Evolutionary conservation across 2,329 filamentous ascomycete species (phyloP), one percentile per base, ranked within the genome.

Genomic region (Aspergillus sp.): DNA sequence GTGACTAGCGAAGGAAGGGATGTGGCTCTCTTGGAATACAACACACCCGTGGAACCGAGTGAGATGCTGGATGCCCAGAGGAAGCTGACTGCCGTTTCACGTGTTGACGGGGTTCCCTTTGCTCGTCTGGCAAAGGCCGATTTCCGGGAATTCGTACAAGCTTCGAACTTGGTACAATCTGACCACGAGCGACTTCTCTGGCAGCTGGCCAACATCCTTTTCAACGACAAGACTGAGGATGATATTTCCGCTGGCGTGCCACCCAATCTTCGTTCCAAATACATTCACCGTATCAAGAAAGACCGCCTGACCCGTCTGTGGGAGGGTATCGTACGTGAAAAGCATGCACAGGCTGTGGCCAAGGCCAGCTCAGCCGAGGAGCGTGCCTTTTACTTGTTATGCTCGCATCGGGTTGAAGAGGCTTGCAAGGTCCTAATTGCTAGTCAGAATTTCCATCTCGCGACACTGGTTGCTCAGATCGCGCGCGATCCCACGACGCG

Each of bases 191-290:
- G 70, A n/a, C 64, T 77, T 23, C 87, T 95, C 1, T 99, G 96
- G 95, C 85, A 91, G 62, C 82, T 99, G 38, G 89, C 91, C 1
- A 90, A 90, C 59, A 88, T 97, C 39, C 83, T 99, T 3, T 99
- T 96, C 70, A 92, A 96, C 65, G 82, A 87, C n/a, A 75, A 80
- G 8, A 76, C 80, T 19, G 74, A 81, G 36, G 77, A 81, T 54
- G 77, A 81, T 57, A 78, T 80, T 36, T 80, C 77, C 10, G 71
- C 70, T 3, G 75, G 75, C 38, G 73, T 82, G 21, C 78, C 77
- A 19, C 64, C 70, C 17, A 68, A 76, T 44, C 66, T 81, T 53
- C 73, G 74, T 41, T 58, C 72, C 1, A 73, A 77, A 41, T 81
- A 75, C 56, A 66, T 72, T 5, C 72, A 77, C 61, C 79, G 79